Base-by-base conservation (phyloP, 495 filamentous ascomycete species). In the Neurospora intermedia region DNA sequence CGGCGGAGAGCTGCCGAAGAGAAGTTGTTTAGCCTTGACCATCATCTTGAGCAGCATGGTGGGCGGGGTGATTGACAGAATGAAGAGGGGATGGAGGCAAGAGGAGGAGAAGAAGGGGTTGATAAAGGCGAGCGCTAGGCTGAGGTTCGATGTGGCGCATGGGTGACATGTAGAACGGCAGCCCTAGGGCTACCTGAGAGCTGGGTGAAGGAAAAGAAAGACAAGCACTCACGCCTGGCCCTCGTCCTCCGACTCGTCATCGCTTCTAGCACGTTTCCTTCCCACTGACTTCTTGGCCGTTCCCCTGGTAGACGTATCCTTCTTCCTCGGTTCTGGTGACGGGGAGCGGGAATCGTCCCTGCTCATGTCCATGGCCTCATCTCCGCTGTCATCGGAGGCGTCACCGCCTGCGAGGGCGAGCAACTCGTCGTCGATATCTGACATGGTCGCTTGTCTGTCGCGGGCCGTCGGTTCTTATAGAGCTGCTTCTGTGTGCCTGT, bases 381-480 rank as follows among this genome's bases (percentile, higher is more conserved):
- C 84, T 54, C 87, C 86, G 74, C 86, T 86, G 70, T 84, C 84
- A 38, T 85, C 86, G 7, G 83, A 86, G 71, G 83, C 83, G 71
- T 87, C 83, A 69, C 83, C 89, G 75, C 93, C 94, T 20, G 94
- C 94, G 71, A 97, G 88, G 74, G 92, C 93, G 71, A 97, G 91
- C 76, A 97, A 87, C 82, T 97, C 93, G 71, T 93, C 92, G 78
- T 97, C 94, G 74, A 97, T 86, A 77, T 93, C 92, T 72, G 91
- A 90, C 85, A 90, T 91, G 71, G 10, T 81, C 27, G 18, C 70
- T 48, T 20, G 38, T 74, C 31, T 54, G 35, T n/a, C 23, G 40
- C 1, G 6, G 54, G 8, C 54, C 18, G 13, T 38, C 54, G 54
- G 54, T 66, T 27, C 15, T 66, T 35, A 66, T 35, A 66, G 23